Evolutionary conservation across 768 basidiomycete genomes (phyloP).

Genomic region (Tylopilus plumbeoviolaceoides): DNA sequence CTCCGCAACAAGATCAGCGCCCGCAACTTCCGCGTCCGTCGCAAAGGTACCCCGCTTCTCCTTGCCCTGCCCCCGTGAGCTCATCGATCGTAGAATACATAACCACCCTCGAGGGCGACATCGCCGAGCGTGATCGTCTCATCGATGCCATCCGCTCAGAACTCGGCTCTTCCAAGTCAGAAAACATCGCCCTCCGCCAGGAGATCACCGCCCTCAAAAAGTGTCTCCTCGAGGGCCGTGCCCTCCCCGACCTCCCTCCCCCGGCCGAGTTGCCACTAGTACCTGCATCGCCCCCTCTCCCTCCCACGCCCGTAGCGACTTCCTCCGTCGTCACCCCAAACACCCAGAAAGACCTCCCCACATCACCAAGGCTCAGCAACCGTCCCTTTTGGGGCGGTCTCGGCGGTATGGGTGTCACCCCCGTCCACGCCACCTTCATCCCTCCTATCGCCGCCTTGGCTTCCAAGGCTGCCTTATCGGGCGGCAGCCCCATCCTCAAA

Average conservation of each 20-base stretch:
- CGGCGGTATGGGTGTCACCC: constrained; percentile 67
- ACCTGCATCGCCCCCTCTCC: constrained; percentile 41
- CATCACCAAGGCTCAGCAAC: constrained; percentile 50
- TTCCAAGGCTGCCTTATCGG: constrained; percentile 20
- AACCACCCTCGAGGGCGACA: constrained; percentile 86
- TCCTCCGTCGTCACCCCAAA: constrained; percentile 54
- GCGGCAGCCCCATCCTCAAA: constrained; percentile 28
- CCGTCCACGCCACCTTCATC: constrained; percentile 79
- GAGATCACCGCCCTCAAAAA: constrained; percentile 74
- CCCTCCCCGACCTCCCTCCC: constrained; percentile 42
- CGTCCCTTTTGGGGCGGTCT: constrained; percentile 80
- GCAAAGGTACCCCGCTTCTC: constrained; percentile 61
- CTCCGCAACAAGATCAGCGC: constrained; percentile 96
- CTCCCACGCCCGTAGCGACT: constrained; percentile 17
- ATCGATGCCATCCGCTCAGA: constrained; percentile 85
- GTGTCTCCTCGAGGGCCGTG: constrained; percentile 66
- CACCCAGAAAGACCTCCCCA: constrained; percentile 72
- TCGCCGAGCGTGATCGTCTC: constrained; percentile 87
- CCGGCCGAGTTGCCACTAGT: constrained; percentile 37
- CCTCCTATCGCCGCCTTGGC: constrained; percentile 54
- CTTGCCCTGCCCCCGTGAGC: not conserved
- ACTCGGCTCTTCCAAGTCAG: constrained; percentile 70
- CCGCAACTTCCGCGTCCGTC: constrained; percentile 87
- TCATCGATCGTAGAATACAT: constrained; percentile 70
- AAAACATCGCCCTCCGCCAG: constrained; percentile 79